These are phyloP conservation scores for Carex myosuroides DNA, from an alignment of 176 grass and related monocot genomes.

Conservation along the genomic window DNA sequence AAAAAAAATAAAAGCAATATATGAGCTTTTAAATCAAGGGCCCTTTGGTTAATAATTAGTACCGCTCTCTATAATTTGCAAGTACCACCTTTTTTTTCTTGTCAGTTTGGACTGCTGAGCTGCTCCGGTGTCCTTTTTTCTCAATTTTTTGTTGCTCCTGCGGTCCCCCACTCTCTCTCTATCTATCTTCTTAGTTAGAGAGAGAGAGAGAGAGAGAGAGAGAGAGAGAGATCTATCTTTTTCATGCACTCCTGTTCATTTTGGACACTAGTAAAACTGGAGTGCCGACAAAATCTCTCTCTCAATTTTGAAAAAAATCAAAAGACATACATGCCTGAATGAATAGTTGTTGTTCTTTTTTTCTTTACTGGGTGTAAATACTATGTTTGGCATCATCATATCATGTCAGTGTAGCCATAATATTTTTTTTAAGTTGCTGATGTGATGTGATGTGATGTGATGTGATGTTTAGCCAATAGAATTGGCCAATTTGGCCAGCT, in stretches of 20 bases:
- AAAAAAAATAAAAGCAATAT: neutral
- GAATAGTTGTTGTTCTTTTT: neutral
- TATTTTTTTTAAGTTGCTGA: neutral
- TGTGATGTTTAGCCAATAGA: neutral
- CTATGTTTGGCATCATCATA: neutral
- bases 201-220: neutral
- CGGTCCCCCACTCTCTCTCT: neutral
- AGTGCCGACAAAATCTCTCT: neutral
- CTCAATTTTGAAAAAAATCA: neutral
- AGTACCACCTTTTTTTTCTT: neutral
- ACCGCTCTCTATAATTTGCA: neutral
- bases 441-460: conserved; percentile 5
- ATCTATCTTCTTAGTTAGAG: neutral
- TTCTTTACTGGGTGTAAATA: neutral
- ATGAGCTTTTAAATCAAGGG: neutral
- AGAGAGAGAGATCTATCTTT: conserved; percentile 6
- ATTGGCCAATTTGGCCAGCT: neutral
- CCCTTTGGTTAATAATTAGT: neutral
- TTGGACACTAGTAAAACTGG: neutral
- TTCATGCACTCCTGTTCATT: conserved; percentile 15
- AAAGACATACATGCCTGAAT: neutral
- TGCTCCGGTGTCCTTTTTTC: neutral
- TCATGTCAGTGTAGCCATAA: neutral
- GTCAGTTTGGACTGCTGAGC: conserved; percentile 4
- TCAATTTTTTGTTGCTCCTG: neutral